Evolutionary conservation across 2,329 filamentous ascomycete species (phyloP), one percentile per base, ranked within the genome.

Genomic region (Scopulariopsis brevicaulis): DNA sequence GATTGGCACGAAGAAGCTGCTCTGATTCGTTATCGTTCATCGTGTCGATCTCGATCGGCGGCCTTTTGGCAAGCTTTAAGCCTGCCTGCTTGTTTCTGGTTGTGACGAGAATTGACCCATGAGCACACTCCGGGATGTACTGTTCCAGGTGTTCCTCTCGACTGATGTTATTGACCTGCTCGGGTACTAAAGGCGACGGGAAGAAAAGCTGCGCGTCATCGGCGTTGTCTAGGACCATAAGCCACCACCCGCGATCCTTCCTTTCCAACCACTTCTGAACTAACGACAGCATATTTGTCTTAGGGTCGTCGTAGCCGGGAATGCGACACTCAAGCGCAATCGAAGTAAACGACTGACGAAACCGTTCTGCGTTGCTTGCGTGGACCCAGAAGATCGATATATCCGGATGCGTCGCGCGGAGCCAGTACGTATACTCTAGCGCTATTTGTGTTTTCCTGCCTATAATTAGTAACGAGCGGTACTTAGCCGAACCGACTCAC

Each of bases 381-480:
- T 70, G 65, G 18, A 72, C 63, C 69, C 69, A 71, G 55, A 69
- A 71, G 0, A 72, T 57, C 0, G 68, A 69, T 5, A 64, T 57
- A 1, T 67, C 64, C 2, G 62, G 62, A 12, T 46, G 54, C 11
- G 34, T 53, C 12, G 64, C 50, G 1, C 46, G 59, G 3, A 66
- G 55, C 65, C 65, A 63, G 55, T 66, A 66, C 8, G 57, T 60
- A 35, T 69, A 70, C 10, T 58, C 62, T 14, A 71, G 53, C 0
- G 67, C 68, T 20, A 71, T 66, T 58, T 70, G 68, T 8, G 69
- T 68, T 64, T 70, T 70, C 2, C 67, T 70, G 24, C 10, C 1
- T 10, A 1, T 2, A n/a, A 11, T 66, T 25, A 64, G 60, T 15
- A 51, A 10, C 18, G 51, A 10, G 25, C 11, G 25, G 51, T 7